Conservation (phyloP, 1,284 basidiomycete species). For the Puccinia coronata region DNA sequence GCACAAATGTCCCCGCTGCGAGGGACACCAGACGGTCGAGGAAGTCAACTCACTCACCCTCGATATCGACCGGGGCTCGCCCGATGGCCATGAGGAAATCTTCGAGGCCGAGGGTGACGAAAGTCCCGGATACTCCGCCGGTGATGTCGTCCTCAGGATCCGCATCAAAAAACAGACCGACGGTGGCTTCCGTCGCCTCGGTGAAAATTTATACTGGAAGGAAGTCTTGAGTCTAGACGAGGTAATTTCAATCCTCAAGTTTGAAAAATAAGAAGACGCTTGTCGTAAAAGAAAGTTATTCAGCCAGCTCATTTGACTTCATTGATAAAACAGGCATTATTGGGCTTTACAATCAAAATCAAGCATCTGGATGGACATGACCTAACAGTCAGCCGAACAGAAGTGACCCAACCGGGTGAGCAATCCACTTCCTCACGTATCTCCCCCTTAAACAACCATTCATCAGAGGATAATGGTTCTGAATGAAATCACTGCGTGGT, state of each 20-base stretch:
- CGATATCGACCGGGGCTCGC: constrained; percentile 80
- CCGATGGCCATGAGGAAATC: constrained; percentile 84
- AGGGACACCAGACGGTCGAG: constrained; percentile 76
- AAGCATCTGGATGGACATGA: constrained; percentile 84
- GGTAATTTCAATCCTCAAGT: constrained; percentile 62
- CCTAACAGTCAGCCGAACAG: constrained; percentile 70
- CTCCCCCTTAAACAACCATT: too few relatives aligned
- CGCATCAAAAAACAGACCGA: constrained; percentile 68
- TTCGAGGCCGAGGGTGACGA: constrained; percentile 93
- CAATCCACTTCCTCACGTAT: not conserved
- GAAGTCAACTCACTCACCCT: constrained; percentile 68
- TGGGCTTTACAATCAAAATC: constrained; percentile 79
- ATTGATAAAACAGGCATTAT: constrained; percentile 65
- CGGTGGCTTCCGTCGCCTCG: constrained; percentile 82
- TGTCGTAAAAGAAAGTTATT: too few relatives aligned
- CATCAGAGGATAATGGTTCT: not conserved
- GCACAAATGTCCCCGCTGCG: constrained; percentile 71
- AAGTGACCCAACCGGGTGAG: constrained; percentile 83
- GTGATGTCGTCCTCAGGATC: constrained; percentile 82
- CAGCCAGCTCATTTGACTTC: too few relatives aligned
- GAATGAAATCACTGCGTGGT: not conserved
- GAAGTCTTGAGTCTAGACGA: constrained; percentile 86
- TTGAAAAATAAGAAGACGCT: too few relatives aligned
- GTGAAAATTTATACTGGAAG: constrained; percentile 81
- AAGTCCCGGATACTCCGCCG: constrained; percentile 85